Evolutionary conservation across 1,139 yeast genomes (phyloP).

Genomic region (Schwanniomyces etchellsii): DNA sequence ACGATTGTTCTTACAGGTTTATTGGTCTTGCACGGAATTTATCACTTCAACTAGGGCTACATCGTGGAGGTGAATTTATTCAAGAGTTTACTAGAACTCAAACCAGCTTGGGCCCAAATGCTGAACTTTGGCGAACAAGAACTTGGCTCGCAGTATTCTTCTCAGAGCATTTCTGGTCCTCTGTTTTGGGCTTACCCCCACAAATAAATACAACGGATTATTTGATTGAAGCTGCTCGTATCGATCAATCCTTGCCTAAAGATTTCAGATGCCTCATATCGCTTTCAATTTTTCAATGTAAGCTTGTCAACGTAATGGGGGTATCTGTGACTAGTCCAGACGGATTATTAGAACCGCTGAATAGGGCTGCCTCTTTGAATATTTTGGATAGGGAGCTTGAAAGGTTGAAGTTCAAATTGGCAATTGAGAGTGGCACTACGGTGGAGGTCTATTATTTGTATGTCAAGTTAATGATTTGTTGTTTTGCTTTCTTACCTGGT

Average conservation of each 20-base stretch:
- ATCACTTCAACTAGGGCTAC: constrained; percentile 86
- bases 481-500: constrained; percentile 88
- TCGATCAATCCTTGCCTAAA: constrained; percentile 62
- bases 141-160: constrained; percentile 89
- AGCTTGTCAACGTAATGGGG: constrained; percentile 82
- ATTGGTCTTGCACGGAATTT: constrained; percentile 81
- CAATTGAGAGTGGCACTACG: constrained; percentile 53
- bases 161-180: constrained; percentile 88
- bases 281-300: constrained; percentile 77
- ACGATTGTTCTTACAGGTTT: constrained; percentile 86
- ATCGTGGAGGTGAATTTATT: constrained; percentile 82
- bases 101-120: constrained; percentile 76
- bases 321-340: constrained; percentile 84
- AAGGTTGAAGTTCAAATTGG: constrained; percentile 57
- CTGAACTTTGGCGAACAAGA: constrained; percentile 91
- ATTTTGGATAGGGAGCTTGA: constrained; percentile 77
- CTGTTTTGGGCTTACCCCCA: constrained; percentile 83
- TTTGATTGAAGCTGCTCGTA: constrained; percentile 70
- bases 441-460: constrained; percentile 80
- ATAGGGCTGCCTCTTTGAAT: constrained; percentile 73
- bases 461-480: constrained; percentile 75
- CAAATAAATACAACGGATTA: constrained; percentile 76
- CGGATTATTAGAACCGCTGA: constrained; percentile 80
- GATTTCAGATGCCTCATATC: constrained; percentile 69
- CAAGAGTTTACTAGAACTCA: constrained; percentile 89